Evolutionary conservation across 2,329 filamentous ascomycete species (phyloP).

Genomic region (Penicillium sp.): DNA sequence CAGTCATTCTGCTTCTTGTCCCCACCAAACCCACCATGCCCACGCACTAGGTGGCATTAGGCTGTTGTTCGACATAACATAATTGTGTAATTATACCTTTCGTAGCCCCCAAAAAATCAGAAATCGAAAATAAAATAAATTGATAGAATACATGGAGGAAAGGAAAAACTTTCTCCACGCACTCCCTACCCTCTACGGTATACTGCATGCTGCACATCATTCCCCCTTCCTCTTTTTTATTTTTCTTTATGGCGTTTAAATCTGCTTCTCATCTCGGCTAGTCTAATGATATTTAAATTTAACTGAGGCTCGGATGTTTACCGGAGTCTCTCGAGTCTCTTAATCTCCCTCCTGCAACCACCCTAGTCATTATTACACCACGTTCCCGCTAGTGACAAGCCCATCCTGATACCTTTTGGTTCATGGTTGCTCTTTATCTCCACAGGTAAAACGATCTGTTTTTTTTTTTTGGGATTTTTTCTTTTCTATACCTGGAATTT

Average conservation of each 20-base stretch:
- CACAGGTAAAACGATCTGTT: background rate
- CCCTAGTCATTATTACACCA: constrained; percentile 41
- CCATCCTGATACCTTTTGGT: constrained; percentile 32
- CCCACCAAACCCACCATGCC: background rate
- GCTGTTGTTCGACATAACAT: background rate
- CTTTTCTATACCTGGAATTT: constrained; percentile 9
- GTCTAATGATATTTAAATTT: constrained; percentile 13
- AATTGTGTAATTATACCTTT: background rate
- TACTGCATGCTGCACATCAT: constrained; percentile 33
- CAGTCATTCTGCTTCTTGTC: background rate
- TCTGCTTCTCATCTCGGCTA: constrained; percentile 15
- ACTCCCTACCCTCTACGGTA: background rate
- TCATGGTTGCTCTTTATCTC: constrained; percentile 19
- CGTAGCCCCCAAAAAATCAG: background rate
- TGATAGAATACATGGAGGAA: background rate
- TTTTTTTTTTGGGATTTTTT: constrained; percentile 8
- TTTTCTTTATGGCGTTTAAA: constrained; percentile 12
- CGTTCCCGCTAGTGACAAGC: constrained; percentile 39
- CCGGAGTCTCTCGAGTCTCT: constrained; percentile 22
- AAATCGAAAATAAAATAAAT: background rate
- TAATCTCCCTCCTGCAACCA: constrained; percentile 37
- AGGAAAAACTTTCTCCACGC: background rate
- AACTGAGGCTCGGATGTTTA: constrained; percentile 24
- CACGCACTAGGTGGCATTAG: background rate
- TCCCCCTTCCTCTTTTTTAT: constrained; percentile 1